These are phyloP conservation scores for Candida xiaguanensis DNA, from an alignment of 805 yeast species.

Conservation along the genomic window DNA sequence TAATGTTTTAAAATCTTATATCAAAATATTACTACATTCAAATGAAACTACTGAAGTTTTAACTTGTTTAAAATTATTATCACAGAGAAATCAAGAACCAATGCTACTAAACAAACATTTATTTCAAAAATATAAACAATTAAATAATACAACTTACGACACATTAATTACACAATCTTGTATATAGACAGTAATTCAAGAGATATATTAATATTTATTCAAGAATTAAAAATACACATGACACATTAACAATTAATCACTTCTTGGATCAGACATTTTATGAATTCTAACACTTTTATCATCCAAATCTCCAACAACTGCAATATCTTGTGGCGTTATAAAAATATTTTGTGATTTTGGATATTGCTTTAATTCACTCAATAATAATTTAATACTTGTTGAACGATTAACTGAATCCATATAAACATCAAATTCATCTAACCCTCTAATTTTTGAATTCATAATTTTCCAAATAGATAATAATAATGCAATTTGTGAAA, in stretches of 20 bases:
- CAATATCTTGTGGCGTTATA: conserved; percentile 91
- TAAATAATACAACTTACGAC: not conserved
- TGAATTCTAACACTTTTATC: conserved; percentile 58
- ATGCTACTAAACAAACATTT: not conserved
- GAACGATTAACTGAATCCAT: conserved; percentile 93
- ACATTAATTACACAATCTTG: conserved; percentile 5
- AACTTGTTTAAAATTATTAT: not conserved
- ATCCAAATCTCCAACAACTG: conserved; percentile 59
- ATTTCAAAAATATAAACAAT: not conserved
- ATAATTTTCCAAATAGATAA: conserved; percentile 91
- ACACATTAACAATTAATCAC: not conserved
- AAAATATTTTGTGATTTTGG: conserved; percentile 81
- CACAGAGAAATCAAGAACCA: not conserved
- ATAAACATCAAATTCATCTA: conserved; percentile 95
- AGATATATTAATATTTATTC: too few species aligned
- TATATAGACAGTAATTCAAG: too few species aligned
- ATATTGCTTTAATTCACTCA: conserved; percentile 60
- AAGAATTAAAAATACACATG: not conserved
- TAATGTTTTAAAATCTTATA: conserved; percentile 3
- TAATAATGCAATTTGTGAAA: conserved; percentile 82
- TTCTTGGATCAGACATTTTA: conserved; percentile 46
- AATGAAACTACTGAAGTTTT: not conserved
- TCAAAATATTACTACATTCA: not conserved
- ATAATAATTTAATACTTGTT: conserved; percentile 69
- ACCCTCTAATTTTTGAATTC: conserved; percentile 81